These are phyloP conservation scores for Beauveria australis DNA, from an alignment of 2,329 filamentous ascomycete species.

Conservation along the genomic window DNA sequence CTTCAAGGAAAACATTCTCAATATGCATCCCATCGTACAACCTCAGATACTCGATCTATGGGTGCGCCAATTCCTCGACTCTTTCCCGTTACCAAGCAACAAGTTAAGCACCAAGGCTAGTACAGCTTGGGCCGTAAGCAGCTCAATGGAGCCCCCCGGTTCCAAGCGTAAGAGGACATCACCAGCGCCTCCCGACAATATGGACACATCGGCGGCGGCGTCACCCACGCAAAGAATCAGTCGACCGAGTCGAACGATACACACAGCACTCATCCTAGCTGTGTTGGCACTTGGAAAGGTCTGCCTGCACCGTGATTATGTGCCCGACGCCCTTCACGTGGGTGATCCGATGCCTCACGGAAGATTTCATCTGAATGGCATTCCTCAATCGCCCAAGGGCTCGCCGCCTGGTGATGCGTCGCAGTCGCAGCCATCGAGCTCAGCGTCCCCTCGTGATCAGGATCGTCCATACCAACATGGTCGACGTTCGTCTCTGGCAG, in stretches of 20 bases:
- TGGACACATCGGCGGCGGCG: conserved; percentile 21
- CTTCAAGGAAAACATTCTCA: conserved; percentile 54
- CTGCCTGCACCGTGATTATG: conserved; percentile 47
- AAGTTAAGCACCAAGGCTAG: conserved; percentile 23
- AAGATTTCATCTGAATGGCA: conserved; percentile 38
- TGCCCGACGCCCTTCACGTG: conserved; percentile 48
- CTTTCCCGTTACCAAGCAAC: conserved; percentile 27
- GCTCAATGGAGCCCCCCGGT: conserved; percentile 22
- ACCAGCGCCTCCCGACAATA: conserved; percentile 29
- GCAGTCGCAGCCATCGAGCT: conserved; percentile 40
- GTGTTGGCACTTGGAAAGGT: conserved; percentile 84
- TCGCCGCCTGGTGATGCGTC: conserved; percentile 41
- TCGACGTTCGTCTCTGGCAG: conserved; percentile 46
- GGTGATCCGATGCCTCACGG: conserved; percentile 25
- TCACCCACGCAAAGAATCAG: conserved; percentile 31
- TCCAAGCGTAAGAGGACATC: conserved; percentile 48
- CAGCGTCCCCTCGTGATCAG: conserved; percentile 45
- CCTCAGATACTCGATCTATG: conserved; percentile 43
- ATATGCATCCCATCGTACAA: conserved; percentile 56
- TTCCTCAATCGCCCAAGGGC: conserved; percentile 43
- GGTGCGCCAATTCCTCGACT: conserved; percentile 44
- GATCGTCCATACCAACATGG: conserved; percentile 34
- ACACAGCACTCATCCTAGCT: conserved; percentile 73
- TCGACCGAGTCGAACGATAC: conserved; percentile 57
- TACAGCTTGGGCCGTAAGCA: conserved; percentile 25